phyloP scores from a whole-genome alignment of 2,329 filamentous ascomycete genomes.

The Colletotrichum sp. region DNA sequence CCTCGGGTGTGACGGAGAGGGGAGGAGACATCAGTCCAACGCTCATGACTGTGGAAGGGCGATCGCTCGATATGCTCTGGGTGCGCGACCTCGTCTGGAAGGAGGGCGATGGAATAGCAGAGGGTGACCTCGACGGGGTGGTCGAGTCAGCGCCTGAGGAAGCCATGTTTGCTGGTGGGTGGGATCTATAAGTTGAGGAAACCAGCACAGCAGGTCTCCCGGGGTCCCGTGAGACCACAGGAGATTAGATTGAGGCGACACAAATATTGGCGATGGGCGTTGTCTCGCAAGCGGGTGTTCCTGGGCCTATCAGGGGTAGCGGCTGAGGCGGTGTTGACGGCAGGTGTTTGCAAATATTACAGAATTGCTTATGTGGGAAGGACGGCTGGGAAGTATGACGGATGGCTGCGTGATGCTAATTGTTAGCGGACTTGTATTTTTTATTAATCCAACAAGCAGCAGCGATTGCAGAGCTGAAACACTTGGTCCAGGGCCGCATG shows the following conservation, averaged over 20 bases:
- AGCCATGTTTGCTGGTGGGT: constrained; percentile 18
- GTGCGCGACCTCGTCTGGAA: constrained; percentile 51
- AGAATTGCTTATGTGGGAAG: constrained; percentile 18
- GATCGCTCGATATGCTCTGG: constrained; percentile 74
- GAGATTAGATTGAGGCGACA: constrained; percentile 18
- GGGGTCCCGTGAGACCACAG: constrained; percentile 20
- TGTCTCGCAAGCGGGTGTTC: constrained; percentile 1
- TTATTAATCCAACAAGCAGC: not conserved
- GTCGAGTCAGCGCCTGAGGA: constrained; percentile 13
- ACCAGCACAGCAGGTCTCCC: constrained; percentile 10
- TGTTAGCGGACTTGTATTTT: constrained; percentile 11
- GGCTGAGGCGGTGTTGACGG: not conserved
- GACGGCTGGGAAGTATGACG: constrained; percentile 2
- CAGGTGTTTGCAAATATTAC: constrained; percentile 15
- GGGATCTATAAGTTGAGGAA: constrained; percentile 1
- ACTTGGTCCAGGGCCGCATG: constrained; percentile 20
- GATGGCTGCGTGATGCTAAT: constrained; percentile 17
- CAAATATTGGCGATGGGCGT: constrained; percentile 4
- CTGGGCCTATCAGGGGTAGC: constrained; percentile 11
- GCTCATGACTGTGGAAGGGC: constrained; percentile 64
- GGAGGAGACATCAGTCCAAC: constrained; percentile 70
- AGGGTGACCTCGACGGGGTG: constrained; percentile 35
- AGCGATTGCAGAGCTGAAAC: constrained; percentile 21
- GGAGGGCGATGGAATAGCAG: constrained; percentile 35
- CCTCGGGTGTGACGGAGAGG: constrained; percentile 71